These are phyloP conservation scores for Intubia oerlemansii DNA, from an alignment of 2,329 filamentous ascomycete genomes.

Conservation along the genomic window DNA sequence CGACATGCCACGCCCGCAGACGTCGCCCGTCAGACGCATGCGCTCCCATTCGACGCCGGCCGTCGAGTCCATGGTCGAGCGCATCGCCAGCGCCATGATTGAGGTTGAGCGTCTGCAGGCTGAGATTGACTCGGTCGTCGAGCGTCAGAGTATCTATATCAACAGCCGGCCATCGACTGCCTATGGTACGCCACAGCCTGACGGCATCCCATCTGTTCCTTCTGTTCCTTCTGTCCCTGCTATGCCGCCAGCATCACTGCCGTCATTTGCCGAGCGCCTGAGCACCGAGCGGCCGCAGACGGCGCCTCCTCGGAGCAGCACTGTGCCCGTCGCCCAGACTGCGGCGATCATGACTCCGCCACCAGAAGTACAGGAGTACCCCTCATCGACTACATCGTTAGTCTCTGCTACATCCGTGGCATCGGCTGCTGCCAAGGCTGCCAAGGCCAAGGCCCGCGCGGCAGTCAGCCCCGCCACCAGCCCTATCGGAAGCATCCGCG, in stretches of 20 bases:
- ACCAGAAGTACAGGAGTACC: too few relatives aligned
- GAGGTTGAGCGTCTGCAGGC: conserved; percentile 36
- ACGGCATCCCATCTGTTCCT: background rate
- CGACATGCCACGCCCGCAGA: too few relatives aligned
- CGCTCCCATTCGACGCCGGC: conserved; percentile 24
- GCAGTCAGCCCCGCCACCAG: background rate
- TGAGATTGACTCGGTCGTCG: conserved; percentile 36
- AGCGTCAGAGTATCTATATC: conserved; percentile 36
- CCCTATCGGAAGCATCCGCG: background rate
- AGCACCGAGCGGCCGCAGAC: conserved; percentile 22
- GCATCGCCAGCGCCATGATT: conserved; percentile 33
- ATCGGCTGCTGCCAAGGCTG: conserved; percentile 6
- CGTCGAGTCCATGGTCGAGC: conserved; percentile 29
- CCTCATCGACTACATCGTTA: conserved; percentile 2
- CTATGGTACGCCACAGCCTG: conserved; percentile 15
- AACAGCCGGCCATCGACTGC: conserved; percentile 30
- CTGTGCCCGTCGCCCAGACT: conserved; percentile 7
- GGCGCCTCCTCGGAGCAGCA: conserved; percentile 10
- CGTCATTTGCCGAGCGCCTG: conserved; percentile 34
- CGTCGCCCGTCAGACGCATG: too few relatives aligned
- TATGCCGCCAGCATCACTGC: conserved; percentile 33
- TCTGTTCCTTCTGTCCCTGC: conserved; percentile 29
- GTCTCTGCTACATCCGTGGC: conserved; percentile 7
- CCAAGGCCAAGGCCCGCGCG: conserved; percentile 1
- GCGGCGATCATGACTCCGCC: too few relatives aligned